Evolutionary conservation across 1,284 basidiomycete species (phyloP).

Genomic region (Phenoliferia sp.): DNA sequence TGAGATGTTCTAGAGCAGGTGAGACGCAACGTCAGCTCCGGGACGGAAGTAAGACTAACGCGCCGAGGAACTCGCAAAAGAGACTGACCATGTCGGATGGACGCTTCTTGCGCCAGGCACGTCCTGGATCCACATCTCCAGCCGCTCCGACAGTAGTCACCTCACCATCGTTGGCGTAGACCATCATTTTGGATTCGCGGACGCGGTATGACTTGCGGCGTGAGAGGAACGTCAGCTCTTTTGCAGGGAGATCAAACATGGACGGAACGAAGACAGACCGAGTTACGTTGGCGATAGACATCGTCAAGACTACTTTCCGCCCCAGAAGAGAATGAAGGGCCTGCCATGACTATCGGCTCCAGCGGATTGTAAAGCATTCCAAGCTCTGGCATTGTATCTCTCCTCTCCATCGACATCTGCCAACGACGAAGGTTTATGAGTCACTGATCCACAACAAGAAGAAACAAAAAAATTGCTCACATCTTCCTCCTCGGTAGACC

Average conservation of each 20-base stretch:
- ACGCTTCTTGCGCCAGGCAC: slow-evolving; percentile 79
- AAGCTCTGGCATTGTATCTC: slow-evolving; percentile 23
- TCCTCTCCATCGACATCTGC: slow-evolving; percentile 13
- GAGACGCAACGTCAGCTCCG: not conserved
- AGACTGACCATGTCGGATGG: slow-evolving; percentile 80
- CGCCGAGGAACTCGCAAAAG: no score
- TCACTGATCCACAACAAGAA: not conserved
- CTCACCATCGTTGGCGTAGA: slow-evolving; percentile 7
- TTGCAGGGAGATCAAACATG: no score
- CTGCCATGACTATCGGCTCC: slow-evolving; percentile 7
- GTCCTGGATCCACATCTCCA: slow-evolving; percentile 73
- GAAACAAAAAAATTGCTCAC: not conserved
- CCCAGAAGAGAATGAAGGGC: slow-evolving; percentile 2
- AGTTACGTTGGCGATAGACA: slow-evolving; percentile 4
- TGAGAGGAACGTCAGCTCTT: no score
- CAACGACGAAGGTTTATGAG: no score
- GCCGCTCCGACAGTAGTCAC: slow-evolving; percentile 42
- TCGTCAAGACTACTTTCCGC: slow-evolving; percentile 22
- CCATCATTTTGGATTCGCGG: slow-evolving; percentile 24
- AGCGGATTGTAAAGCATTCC: slow-evolving; percentile 14
- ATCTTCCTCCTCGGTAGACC: slow-evolving; percentile 14
- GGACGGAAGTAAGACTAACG: not conserved
- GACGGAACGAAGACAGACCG: no score
- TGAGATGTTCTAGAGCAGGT: not conserved
- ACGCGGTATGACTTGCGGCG: slow-evolving; percentile 20